These are phyloP conservation scores for Tremellales sp. DNA, from an alignment of 1,284 basidiomycete species.

Conservation along the genomic window DNA sequence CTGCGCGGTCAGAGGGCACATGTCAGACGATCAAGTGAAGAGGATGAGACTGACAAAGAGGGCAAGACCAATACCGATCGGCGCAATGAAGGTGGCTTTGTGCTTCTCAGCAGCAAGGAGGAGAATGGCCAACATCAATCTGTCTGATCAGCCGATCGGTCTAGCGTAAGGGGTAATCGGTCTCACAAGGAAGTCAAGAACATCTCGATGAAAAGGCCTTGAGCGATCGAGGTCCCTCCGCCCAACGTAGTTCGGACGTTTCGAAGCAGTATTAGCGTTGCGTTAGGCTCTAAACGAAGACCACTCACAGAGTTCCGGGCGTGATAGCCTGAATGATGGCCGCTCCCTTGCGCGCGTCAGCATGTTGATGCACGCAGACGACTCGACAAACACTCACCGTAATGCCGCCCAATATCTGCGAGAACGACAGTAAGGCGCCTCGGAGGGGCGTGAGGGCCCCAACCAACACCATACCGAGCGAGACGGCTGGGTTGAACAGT, in stretches of 20 bases:
- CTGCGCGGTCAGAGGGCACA: no score
- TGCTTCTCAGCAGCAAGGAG: slow-evolving; percentile 53
- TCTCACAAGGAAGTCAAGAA: slow-evolving; percentile 49
- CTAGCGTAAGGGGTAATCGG: not conserved
- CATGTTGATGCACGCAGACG: not conserved
- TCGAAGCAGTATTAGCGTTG: slow-evolving; percentile 3
- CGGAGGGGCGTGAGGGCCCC: slow-evolving; percentile 48
- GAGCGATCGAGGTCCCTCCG: slow-evolving; percentile 33
- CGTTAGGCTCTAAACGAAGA: no score
- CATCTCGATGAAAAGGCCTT: slow-evolving; percentile 48
- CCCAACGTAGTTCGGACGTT: slow-evolving; percentile 47
- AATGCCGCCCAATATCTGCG: slow-evolving; percentile 51
- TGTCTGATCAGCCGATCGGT: not conserved
- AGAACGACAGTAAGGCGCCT: slow-evolving; percentile 44
- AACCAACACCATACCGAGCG: slow-evolving; percentile 50
- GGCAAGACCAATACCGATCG: slow-evolving; percentile 53
- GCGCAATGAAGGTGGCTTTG: slow-evolving; percentile 53
- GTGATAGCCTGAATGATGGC: slow-evolving; percentile 47
- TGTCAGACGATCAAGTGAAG: no score
- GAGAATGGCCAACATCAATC: slow-evolving; percentile 47
- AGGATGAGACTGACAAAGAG: slow-evolving; percentile 38
- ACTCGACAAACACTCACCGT: slow-evolving; percentile 29
- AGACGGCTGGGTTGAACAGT: slow-evolving; percentile 51
- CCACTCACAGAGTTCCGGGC: slow-evolving; percentile 40
- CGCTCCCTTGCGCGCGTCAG: slow-evolving; percentile 24